phyloP scores from a whole-genome alignment of 345 rosid species.

The Sisymbrium irio region DNA sequence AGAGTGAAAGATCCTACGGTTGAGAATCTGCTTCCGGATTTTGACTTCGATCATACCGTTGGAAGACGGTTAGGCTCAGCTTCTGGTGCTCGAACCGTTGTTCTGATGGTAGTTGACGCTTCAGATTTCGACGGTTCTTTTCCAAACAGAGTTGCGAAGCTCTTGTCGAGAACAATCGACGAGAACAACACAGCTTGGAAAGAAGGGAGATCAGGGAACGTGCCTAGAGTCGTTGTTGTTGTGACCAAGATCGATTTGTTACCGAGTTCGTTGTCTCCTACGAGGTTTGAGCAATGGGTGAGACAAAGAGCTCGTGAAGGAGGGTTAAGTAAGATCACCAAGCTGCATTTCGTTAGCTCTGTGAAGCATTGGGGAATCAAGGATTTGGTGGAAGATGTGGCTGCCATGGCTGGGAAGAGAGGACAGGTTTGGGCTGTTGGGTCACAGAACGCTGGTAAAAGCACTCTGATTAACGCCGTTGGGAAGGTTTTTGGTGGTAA shows the following conservation, averaged over 20 bases:
- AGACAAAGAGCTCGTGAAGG: slow-evolving; percentile 82
- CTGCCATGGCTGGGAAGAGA: slow-evolving; percentile 67
- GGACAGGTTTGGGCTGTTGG: slow-evolving; percentile 95
- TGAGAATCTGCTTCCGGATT: slow-evolving; percentile 91
- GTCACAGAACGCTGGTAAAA: slow-evolving; percentile 90
- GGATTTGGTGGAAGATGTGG: slow-evolving; percentile 72
- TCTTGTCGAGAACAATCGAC: slow-evolving; percentile 65
- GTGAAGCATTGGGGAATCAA: slow-evolving; percentile 85
- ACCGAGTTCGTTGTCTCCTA: slow-evolving; percentile 70
- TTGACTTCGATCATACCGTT: slow-evolving; percentile 81
- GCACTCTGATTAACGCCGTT: slow-evolving; percentile 78
- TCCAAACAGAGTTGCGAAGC: slow-evolving; percentile 71
- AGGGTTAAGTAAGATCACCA: slow-evolving; percentile 62
- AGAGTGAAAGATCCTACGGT: slow-evolving; percentile 74
- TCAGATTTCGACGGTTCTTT: slow-evolving; percentile 88
- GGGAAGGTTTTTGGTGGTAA: slow-evolving; percentile 53
- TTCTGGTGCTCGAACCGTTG: slow-evolving; percentile 72
- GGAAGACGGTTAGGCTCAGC: slow-evolving; percentile 66
- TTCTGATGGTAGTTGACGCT: slow-evolving; percentile 85
- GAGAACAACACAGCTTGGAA: slow-evolving; percentile 78
- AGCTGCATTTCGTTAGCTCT: slow-evolving; percentile 82
- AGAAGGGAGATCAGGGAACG: slow-evolving; percentile 74
- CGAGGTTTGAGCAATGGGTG: slow-evolving; percentile 78
- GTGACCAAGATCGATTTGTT: slow-evolving; percentile 87
- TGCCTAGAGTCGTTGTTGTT: slow-evolving; percentile 75